These are phyloP conservation scores for Plasmopara viticola DNA, from an alignment of 352 stramenopile species.

Conservation along the genomic window DNA sequence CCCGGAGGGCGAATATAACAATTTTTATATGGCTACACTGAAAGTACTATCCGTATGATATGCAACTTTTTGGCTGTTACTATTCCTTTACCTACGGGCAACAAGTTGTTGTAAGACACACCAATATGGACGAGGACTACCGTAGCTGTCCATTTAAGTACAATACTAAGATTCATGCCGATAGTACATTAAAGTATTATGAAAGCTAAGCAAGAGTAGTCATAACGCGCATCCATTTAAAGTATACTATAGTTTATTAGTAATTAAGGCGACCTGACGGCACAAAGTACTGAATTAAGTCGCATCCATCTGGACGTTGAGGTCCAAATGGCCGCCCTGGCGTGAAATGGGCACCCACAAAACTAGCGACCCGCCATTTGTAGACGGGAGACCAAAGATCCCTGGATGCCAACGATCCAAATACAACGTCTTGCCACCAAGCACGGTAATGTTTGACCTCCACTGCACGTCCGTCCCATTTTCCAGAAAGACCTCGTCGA, in stretches of 20 bases:
- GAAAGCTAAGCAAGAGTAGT: too few species aligned
- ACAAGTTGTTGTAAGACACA: too few species aligned
- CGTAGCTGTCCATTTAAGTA: too few species aligned
- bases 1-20: too few species aligned
- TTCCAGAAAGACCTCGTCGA: slow-evolving; percentile 30
- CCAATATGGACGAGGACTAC: too few species aligned
- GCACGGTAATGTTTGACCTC: slow-evolving; percentile 24
- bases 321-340: slow-evolving; percentile 33
- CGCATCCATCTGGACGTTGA: slow-evolving; percentile 40
- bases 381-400: slow-evolving; percentile 45
- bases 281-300: slow-evolving; percentile 17
- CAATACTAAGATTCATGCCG: too few species aligned
- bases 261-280: neutral
- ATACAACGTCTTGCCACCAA: slow-evolving; percentile 61
- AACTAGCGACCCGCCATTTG: slow-evolving; percentile 49
- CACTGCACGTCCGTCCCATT: slow-evolving; percentile 29
- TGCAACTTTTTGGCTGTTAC: too few species aligned
- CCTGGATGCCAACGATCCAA: slow-evolving; percentile 54
- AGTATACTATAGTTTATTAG: neutral
- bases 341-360: slow-evolving; percentile 40
- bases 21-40: too few species aligned
- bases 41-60: too few species aligned
- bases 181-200: too few species aligned
- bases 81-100: too few species aligned
- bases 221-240: neutral